Evolutionary conservation across 1,139 yeast species (phyloP).

Genomic region (Suhomyces bokatorum): DNA sequence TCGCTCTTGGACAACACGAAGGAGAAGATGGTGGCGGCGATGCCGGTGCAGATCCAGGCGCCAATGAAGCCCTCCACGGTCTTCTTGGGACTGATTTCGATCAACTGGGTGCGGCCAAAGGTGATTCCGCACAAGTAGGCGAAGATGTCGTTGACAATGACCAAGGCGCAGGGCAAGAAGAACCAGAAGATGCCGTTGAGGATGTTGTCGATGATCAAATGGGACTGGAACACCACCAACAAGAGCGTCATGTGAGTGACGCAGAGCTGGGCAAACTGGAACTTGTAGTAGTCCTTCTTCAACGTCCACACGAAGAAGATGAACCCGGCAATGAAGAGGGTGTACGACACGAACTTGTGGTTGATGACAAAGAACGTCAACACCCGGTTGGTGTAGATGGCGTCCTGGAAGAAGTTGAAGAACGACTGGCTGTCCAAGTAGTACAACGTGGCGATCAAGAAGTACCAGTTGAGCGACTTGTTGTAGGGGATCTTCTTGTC

Average conservation of each 20-base stretch:
- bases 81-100: conserved; percentile 93
- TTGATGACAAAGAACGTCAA: conserved; percentile 53
- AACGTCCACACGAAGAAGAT: conserved; percentile 86
- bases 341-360: conserved; percentile 82
- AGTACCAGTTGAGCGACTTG: conserved; percentile 87
- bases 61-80: conserved; percentile 98
- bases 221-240: conserved; percentile 91
- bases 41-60: conserved; percentile 92
- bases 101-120: conserved; percentile 89
- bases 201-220: conserved; percentile 86
- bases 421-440: conserved; percentile 86
- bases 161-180: conserved; percentile 85
- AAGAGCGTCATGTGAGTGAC: conserved; percentile 92
- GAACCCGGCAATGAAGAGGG: conserved; percentile 84
- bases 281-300: conserved; percentile 83
- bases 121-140: conserved; percentile 97
- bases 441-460: conserved; percentile 76
- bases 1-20: conserved; percentile 62
- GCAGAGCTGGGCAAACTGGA: conserved; percentile 93
- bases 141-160: conserved; percentile 91
- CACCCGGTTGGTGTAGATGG: conserved; percentile 44
- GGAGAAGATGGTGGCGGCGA: conserved; percentile 69
- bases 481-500: conserved; percentile 83
- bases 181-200: conserved; percentile 94
- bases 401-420: conserved; percentile 56